Evolutionary conservation across 108 stramenopile genomes (phyloP).

Genomic region (Cyclotella kingstonii): DNA sequence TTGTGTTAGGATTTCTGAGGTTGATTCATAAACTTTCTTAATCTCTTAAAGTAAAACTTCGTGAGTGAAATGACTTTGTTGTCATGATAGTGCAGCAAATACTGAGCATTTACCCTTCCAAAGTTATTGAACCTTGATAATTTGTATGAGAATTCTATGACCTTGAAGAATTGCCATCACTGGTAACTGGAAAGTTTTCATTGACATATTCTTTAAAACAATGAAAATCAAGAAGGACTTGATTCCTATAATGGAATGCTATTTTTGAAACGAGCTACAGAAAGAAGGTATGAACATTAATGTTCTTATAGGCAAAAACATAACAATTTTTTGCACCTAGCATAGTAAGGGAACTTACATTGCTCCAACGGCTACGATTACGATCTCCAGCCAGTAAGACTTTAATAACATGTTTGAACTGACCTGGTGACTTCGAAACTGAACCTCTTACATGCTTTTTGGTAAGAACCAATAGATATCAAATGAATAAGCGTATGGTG

Average conservation of each 20-base stretch:
- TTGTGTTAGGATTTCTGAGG: too few relatives aligned
- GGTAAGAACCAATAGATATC: not conserved
- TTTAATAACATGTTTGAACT: conserved; percentile 68
- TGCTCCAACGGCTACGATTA: conserved; percentile 46
- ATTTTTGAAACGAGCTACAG: conserved; percentile 38
- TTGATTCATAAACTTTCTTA: too few relatives aligned
- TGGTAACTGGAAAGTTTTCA: conserved; percentile 7
- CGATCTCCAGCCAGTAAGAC: conserved; percentile 35
- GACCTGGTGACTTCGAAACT: conserved; percentile 55
- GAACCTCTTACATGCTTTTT: conserved; percentile 53
- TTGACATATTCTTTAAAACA: conserved; percentile 57
- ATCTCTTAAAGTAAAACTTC: too few relatives aligned
- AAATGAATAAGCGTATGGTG: not conserved
- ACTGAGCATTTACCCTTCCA: too few relatives aligned
- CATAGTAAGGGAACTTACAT: too few relatives aligned
- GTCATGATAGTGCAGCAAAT: too few relatives aligned
- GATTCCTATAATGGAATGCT: conserved; percentile 49
- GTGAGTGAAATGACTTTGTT: too few relatives aligned
- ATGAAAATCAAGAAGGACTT: conserved; percentile 60
- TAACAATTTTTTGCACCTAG: too few relatives aligned
- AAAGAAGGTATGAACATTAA: not conserved
- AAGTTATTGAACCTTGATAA: too few relatives aligned
- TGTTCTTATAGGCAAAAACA: conserved; percentile 1
- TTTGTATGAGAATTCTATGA: too few relatives aligned
- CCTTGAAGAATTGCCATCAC: too few relatives aligned